Percentiles rank a stretch among this genome's conserved stretches.
Evolutionary conservation across 2,329 filamentous ascomycete genomes (phyloP).

Genomic region (Moelleriella libera): DNA sequence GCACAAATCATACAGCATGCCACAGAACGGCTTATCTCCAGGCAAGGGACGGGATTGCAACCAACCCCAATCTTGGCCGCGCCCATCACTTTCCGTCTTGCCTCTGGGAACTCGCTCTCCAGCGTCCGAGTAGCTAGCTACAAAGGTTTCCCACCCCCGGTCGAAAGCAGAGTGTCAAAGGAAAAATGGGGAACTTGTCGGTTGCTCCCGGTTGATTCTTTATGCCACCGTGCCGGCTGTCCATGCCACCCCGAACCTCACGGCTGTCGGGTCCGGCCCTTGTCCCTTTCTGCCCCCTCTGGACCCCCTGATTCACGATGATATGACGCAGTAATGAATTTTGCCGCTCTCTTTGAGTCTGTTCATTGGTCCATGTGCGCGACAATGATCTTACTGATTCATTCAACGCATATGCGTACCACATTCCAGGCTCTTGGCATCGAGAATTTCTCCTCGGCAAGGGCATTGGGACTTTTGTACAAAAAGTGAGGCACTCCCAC

Average conservation of each 20-base stretch:
- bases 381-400: background rate
- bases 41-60: too few relatives aligned
- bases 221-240: background rate
- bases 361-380: background rate
- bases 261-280: background rate
- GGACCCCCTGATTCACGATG: background rate
- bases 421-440: background rate
- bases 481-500: too few relatives aligned
- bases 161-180: too few relatives aligned
- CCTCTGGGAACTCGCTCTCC: too few relatives aligned
- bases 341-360: background rate
- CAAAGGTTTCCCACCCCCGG: too few relatives aligned
- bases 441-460: background rate
- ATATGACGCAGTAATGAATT: background rate
- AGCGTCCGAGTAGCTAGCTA: too few relatives aligned
- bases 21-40: too few relatives aligned
- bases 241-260: background rate
- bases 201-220: background rate
- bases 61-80: too few relatives aligned
- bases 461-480: too few relatives aligned
- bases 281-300: background rate
- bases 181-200: background rate
- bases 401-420: background rate
- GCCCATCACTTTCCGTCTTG: too few relatives aligned
- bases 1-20: too few relatives aligned